Evolutionary conservation across 2,329 filamentous ascomycete species (phyloP), one percentile per base, ranked within the genome.

Genomic region (Mycosphaerella arachidis): DNA sequence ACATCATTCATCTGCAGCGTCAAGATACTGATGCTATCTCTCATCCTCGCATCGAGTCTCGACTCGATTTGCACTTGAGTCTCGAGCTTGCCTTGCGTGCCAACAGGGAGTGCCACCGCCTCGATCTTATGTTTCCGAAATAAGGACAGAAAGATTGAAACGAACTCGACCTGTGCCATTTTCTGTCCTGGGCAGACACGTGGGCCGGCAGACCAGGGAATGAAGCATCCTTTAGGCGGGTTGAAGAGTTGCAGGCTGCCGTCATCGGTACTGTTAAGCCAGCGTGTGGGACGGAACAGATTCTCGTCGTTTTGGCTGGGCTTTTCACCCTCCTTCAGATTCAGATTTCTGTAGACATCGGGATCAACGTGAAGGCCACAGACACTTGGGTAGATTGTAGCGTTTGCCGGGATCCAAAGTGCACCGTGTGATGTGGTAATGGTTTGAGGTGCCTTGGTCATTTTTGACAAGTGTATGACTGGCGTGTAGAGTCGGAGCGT

Each of bases 161-260:
- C 76, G 67, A 84, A 83, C 67, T 84, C 82, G 1, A 84, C 81
- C 69, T 84, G 79, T 1, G 81, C 74, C 74, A 84, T 81, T 65
- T 82, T 83, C 72, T 79, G 75, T 0, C 82, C 82, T 0, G 81
- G 80, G 66, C 82, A 84, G 4, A 79, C 70, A 5, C 82, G 68
- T 10, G 81, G 79, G 0, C 82, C 81, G 3, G 63, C 68, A 0
- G 78, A 77, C 80, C 81, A 84, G 0, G 81, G 76, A 1, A 78
- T 48, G 60, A 77, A 84, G 0, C 72, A 70, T 0, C 78, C 78
- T 45, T 74, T 75, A 0, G 71, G 63, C 0, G 77, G 76, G 16
- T 71, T 70, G 56, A 74, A 71, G 1, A 77, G 50, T 18, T 59
- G 35, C 13, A 64, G 61, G 13, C 56, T 59, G 4, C 60, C 58